Evolutionary conservation across 345 rosid species (phyloP).

Genomic region (Salix caprea): DNA sequence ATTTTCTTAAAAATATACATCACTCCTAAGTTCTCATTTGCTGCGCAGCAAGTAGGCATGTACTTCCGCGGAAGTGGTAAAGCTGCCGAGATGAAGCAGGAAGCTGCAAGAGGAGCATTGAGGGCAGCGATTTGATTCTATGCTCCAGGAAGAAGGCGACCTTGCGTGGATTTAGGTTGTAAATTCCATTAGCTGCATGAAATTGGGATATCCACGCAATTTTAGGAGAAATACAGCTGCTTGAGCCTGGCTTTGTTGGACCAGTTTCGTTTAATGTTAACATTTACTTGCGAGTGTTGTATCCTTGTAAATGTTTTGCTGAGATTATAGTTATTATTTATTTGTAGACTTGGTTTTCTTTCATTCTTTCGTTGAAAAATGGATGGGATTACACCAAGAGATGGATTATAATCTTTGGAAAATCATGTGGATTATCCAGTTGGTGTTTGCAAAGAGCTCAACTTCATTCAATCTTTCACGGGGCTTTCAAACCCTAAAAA

Average conservation of each 20-base stretch:
- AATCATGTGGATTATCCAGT: background rate
- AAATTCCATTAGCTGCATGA: slow-evolving; percentile 9
- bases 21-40: background rate
- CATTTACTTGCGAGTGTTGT: background rate
- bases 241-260: background rate
- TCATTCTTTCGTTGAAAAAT: background rate
- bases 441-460: background rate
- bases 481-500: background rate
- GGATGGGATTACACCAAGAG: background rate
- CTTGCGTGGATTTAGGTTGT: slow-evolving; percentile 13
- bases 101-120: slow-evolving; percentile 34
- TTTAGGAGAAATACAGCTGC: background rate
- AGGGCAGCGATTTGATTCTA: slow-evolving; percentile 23
- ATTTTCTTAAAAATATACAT: too few relatives aligned
- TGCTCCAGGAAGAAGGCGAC: background rate
- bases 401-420: background rate
- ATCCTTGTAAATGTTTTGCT: slow-evolving; percentile 4
- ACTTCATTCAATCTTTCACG: background rate
- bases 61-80: slow-evolving; percentile 34
- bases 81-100: slow-evolving; percentile 30
- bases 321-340: background rate
- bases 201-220: background rate
- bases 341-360: background rate
- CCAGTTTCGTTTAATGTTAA: background rate
- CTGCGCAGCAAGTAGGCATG: slow-evolving; percentile 34